These are phyloP conservation scores for Pythium monospermum DNA, from an alignment of 352 stramenopile species.

Conservation along the genomic window DNA sequence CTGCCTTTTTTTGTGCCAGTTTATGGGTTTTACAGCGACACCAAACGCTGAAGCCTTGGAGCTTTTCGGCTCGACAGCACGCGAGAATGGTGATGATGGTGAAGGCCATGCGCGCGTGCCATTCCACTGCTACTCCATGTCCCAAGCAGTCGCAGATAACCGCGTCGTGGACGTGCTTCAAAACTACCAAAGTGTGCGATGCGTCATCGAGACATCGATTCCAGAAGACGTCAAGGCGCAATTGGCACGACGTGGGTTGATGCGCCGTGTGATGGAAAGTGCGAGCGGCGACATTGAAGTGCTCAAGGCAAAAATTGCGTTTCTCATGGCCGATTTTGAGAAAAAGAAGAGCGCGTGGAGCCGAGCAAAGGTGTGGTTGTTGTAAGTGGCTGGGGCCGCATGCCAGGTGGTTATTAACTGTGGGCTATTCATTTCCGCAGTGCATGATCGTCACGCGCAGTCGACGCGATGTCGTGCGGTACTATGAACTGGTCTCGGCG, in stretches of 20 bases:
- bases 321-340: slow-evolving; percentile 76
- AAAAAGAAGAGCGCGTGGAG: slow-evolving; percentile 18
- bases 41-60: slow-evolving; percentile 58
- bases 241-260: slow-evolving; percentile 22
- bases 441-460: slow-evolving; percentile 81
- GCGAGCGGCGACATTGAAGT: slow-evolving; percentile 56
- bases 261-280: slow-evolving; percentile 50
- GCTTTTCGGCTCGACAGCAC: slow-evolving; percentile 48
- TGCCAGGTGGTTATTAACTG: background rate
- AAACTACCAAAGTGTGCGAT: slow-evolving; percentile 53
- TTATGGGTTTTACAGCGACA: slow-evolving; percentile 78
- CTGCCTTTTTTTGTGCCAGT: slow-evolving; percentile 33
- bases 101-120: slow-evolving; percentile 25
- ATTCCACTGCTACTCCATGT: slow-evolving; percentile 77
- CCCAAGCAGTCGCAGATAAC: slow-evolving; percentile 39
- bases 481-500: slow-evolving; percentile 53
- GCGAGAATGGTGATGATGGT: no score
- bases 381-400: no score
- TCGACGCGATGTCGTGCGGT: slow-evolving; percentile 73
- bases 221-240: slow-evolving; percentile 31
- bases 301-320: slow-evolving; percentile 57
- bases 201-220: slow-evolving; percentile 53
- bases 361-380: slow-evolving; percentile 42
- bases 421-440: slow-evolving; percentile 17
- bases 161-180: slow-evolving; percentile 64